A percentile compares a stretch with the other conserved stretches of the same genome.
These are phyloP conservation scores for Hamigera avellanea DNA, from an alignment of 495 filamentous ascomycete genomes.

Conservation along the genomic window DNA sequence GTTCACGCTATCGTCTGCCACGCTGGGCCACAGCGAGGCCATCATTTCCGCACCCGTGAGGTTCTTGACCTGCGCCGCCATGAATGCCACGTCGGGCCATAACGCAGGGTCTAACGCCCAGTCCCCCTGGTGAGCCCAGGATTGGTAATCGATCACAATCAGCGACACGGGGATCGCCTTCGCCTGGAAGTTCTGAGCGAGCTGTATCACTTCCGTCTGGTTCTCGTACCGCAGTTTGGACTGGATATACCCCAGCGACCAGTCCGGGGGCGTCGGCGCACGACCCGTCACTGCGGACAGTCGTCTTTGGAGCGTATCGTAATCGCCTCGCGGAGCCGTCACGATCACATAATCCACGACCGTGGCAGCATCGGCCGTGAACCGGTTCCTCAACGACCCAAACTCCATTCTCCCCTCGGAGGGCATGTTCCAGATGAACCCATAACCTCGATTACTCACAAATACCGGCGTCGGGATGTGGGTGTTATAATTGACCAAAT, in stretches of 20 bases:
- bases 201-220: constrained; percentile 12
- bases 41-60: constrained; percentile 22
- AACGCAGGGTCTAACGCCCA: constrained; percentile 18
- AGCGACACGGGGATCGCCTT: constrained; percentile 15
- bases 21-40: constrained; percentile 23
- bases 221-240: constrained; percentile 25
- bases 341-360: constrained; percentile 19
- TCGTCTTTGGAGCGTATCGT: constrained; percentile 16
- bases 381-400: too few relatives aligned
- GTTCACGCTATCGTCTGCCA: constrained; percentile 17
- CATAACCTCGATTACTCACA: too few relatives aligned
- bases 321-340: constrained; percentile 10
- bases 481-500: too few relatives aligned
- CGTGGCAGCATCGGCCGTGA: too few relatives aligned
- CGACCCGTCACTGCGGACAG: constrained; percentile 16
- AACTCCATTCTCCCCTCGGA: too few relatives aligned
- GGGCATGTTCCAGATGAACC: too few relatives aligned
- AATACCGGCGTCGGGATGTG: too few relatives aligned
- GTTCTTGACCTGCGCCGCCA: constrained; percentile 15
- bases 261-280: constrained; percentile 16
- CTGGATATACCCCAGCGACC: constrained; percentile 20
- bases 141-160: constrained; percentile 24
- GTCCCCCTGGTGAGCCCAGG: constrained; percentile 23
- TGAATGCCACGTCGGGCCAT: constrained; percentile 14
- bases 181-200: constrained; percentile 13